Conservation (phyloP, 257 asterid genomes). For the Rehmannia glutinosa region DNA sequence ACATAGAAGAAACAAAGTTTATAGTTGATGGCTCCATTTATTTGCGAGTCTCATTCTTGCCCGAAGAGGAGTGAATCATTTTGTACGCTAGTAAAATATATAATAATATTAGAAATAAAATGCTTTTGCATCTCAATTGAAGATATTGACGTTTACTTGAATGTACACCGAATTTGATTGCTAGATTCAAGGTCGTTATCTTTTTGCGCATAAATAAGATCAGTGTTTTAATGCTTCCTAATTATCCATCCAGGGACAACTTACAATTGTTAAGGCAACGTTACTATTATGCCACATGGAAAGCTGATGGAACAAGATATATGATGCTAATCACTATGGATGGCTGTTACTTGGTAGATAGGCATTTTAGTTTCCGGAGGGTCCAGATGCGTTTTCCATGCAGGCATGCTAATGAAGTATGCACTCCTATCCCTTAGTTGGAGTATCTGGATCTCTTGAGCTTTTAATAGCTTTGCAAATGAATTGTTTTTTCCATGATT, state of each 20-base stretch:
- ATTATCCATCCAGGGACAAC: conserved; percentile 65
- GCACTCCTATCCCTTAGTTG: conserved; percentile 13
- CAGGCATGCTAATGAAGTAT: conserved; percentile 68
- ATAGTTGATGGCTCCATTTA: background rate
- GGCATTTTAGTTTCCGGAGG: conserved; percentile 87
- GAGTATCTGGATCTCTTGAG: conserved; percentile 12
- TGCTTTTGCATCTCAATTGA: background rate
- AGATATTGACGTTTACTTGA: background rate
- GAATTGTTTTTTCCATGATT: conserved; percentile 5
- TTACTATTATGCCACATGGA: conserved; percentile 98
- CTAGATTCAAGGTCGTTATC: conserved; percentile 6
- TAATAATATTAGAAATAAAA: background rate
- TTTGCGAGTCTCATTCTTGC: background rate
- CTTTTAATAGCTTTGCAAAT: conserved; percentile 6
- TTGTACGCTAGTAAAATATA: background rate
- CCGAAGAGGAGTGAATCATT: background rate
- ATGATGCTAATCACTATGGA: conserved; percentile 97
- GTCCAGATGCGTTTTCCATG: conserved; percentile 98
- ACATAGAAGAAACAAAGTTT: background rate
- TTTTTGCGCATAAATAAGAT: background rate
- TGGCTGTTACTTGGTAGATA: conserved; percentile 91
- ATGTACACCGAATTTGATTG: conserved; percentile 11
- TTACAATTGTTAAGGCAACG: conserved; percentile 86
- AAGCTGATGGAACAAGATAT: conserved; percentile 99
- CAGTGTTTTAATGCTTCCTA: background rate